Percentiles rank a stretch among this genome's conserved stretches.
These are phyloP conservation scores for Cocos nucifera DNA, from an alignment of 176 grass and related monocot species.

Conservation along the genomic window DNA sequence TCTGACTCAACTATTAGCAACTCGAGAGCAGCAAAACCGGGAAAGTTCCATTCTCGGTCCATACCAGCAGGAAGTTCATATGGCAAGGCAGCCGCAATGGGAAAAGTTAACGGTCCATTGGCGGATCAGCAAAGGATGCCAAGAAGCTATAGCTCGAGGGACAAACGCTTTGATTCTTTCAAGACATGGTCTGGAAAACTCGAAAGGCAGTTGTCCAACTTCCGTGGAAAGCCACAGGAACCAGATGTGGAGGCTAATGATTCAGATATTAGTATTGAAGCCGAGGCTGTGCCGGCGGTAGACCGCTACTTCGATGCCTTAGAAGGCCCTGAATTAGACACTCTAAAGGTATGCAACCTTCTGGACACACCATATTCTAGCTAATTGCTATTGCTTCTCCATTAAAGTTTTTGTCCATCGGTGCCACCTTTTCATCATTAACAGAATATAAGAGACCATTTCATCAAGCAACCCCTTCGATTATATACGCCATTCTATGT, in stretches of 20 bases:
- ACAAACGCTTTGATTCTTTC: conserved; percentile 66
- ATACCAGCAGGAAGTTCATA: conserved; percentile 20
- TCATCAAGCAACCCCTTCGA: too few species aligned
- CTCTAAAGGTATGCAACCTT: conserved; percentile 39
- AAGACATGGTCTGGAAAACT: conserved; percentile 93
- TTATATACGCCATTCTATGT: too few species aligned
- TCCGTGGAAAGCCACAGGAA: conserved; percentile 50
- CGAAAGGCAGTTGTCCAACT: conserved; percentile 76
- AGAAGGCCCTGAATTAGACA: conserved; percentile 92
- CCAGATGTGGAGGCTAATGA: background rate
- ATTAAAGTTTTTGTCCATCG: too few species aligned
- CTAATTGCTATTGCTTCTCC: too few species aligned
- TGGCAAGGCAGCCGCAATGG: background rate
- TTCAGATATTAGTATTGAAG: conserved; percentile 16
- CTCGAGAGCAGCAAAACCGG: conserved; percentile 13
- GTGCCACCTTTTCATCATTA: too few species aligned
- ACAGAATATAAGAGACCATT: too few species aligned
- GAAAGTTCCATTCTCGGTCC: conserved; percentile 58
- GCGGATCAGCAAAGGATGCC: conserved; percentile 8
- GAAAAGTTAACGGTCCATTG: too few species aligned
- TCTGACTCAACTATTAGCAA: background rate
- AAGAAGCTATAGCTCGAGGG: conserved; percentile 24
- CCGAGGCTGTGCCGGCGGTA: conserved; percentile 48
- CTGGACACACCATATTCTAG: too few species aligned
- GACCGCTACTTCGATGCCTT: conserved; percentile 86